Evolutionary conservation across 2,329 filamentous ascomycete species (phyloP).

Genomic region (Aspergillus neoniger): DNA sequence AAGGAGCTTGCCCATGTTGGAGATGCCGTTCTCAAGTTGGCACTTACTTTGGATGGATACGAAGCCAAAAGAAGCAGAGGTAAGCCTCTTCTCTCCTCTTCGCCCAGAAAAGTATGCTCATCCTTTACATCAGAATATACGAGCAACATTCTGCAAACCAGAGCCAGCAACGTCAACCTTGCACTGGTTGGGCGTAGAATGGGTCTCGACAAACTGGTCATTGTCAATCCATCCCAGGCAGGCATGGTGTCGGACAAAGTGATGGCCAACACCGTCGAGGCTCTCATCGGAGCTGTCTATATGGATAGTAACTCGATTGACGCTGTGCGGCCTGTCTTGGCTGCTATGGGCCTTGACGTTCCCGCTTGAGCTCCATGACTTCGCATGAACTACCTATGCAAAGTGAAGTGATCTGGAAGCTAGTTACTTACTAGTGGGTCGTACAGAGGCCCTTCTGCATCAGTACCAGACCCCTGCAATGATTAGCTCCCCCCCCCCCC

Average conservation of each 20-base stretch:
- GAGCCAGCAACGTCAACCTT: conserved; percentile 9
- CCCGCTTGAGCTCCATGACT: conserved; percentile 3
- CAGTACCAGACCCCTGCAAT: background rate
- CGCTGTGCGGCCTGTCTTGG: conserved; percentile 13
- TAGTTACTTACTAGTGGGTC: background rate
- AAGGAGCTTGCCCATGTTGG: conserved; percentile 13
- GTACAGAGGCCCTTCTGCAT: background rate
- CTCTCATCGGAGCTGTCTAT: conserved; percentile 38
- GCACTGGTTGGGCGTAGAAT: conserved; percentile 6
- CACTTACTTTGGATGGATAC: conserved; percentile 1
- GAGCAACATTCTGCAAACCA: background rate
- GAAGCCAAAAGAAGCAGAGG: background rate
- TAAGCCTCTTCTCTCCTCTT: background rate
- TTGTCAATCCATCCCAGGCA: conserved; percentile 20
- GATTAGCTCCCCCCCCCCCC: background rate
- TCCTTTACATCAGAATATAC: background rate
- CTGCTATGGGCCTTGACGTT: conserved; percentile 14
- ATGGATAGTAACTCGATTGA: conserved; percentile 25
- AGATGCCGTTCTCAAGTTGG: background rate
- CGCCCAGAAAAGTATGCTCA: background rate
- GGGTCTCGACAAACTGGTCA: conserved; percentile 13
- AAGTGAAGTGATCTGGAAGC: background rate
- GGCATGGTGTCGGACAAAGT: conserved; percentile 17
- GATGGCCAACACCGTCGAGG: conserved; percentile 36
- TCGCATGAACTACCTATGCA: background rate